Evolutionary conservation across 2,329 filamentous ascomycete genomes (phyloP).

Genomic region (Incumbomyces lentus): DNA sequence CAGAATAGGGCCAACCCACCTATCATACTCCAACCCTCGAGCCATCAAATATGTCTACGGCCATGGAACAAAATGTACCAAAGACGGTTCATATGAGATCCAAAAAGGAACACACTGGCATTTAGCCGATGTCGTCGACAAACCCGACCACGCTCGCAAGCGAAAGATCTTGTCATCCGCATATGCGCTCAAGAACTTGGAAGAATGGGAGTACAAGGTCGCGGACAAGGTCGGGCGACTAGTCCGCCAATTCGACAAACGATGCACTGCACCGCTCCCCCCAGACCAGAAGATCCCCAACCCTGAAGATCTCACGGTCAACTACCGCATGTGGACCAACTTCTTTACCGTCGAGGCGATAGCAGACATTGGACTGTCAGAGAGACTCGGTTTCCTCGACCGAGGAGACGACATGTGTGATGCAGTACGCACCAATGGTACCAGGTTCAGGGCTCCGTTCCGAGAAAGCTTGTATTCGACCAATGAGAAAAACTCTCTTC

Average conservation of each 20-base stretch:
- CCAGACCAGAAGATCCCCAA: conserved; percentile 5
- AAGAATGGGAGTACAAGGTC: conserved; percentile 33
- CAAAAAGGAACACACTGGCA: conserved; percentile 26
- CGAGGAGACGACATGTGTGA: conserved; percentile 36
- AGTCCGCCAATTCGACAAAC: conserved; percentile 27
- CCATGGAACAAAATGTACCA: conserved; percentile 27
- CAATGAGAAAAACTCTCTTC: conserved; percentile 2
- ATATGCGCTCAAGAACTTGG: conserved; percentile 32
- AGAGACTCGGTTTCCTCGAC: conserved; percentile 40
- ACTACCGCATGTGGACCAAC: conserved; percentile 44
- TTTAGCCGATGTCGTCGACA: conserved; percentile 31
- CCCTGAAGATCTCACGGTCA: conserved; percentile 35
- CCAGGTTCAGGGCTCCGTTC: conserved; percentile 37
- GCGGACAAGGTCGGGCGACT: conserved; percentile 27
- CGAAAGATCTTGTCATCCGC: conserved; percentile 30
- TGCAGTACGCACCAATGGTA: conserved; percentile 32
- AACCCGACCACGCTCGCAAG: conserved; percentile 30
- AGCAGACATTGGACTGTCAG: conserved; percentile 42
- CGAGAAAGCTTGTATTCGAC: conserved; percentile 19
- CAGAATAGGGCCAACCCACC: conserved; percentile 6
- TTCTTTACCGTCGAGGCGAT: conserved; percentile 50
- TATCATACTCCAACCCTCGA: conserved; percentile 5
- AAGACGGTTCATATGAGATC: conserved; percentile 26
- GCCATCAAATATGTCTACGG: conserved; percentile 26
- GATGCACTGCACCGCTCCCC: conserved; percentile 21